Evolutionary conservation across 192 early-diverging fungal species (phyloP), one percentile per base, ranked within the genome.

Genomic region (Umbelopsis ramanniana): DNA sequence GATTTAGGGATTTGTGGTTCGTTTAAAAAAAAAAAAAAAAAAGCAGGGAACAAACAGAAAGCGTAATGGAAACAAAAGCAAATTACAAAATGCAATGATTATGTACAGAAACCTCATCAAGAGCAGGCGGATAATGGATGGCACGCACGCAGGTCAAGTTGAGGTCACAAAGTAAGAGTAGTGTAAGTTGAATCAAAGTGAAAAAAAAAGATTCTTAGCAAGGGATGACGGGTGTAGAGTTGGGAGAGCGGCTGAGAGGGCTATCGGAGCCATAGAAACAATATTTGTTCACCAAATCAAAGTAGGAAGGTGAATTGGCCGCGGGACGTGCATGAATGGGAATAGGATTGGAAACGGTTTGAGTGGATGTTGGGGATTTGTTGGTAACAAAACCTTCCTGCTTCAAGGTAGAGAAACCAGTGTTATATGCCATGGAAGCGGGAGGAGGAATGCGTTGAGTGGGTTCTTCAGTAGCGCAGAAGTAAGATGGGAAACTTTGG

Each of bases 231-330:
- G 57, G 57, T 15, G 57, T 52, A 47, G 69, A 70, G 50, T 52
- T 77, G 26, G 72, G 72, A n/a, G 76, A 77, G 33, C 72, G 67
- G 40, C 60, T 71, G 22, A 54, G 24, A 38, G 71, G 71, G 57
- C 71, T 77, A 17, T 70, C 77, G 0, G 79, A 77, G 46, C 69
- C 54, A 55, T 84, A 88, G 68, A 88, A 88, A 71, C 86, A 88
- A 72, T 88, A 88, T 52, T 82, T 82, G 67, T 84, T 81, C 7
- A 88, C 84, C n/a, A 88, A 55, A 50, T 85, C 84, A 54, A 72
- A 75, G 69, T 88, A 88, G 15, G 79, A 80, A 6, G 78, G 69
- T 6, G 86, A 88, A 23, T 80, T 79, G n/a, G 70, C 57, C 4
- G 26, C 57, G 3, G 57, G 57, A 26, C 57, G 57, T 35, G 57